Evolutionary conservation across 805 yeast species (phyloP).

Genomic region (Cyberlindnera maritima): DNA sequence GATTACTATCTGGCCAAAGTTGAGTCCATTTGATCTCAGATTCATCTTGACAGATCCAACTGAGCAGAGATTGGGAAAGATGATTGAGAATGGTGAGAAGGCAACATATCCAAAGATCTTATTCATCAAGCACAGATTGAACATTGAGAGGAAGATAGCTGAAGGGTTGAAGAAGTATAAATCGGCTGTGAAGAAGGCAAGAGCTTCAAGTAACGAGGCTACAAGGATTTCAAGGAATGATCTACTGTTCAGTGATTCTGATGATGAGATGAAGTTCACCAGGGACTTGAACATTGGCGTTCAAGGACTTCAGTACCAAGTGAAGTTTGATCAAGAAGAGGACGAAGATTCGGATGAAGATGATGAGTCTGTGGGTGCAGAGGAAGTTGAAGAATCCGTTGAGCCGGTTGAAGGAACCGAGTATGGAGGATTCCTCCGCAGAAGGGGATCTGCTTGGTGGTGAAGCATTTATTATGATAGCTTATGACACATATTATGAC

Average conservation of each 20-base stretch:
- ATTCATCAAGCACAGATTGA: constrained; percentile 61
- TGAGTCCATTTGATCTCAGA: constrained; percentile 54
- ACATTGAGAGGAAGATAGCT: constrained; percentile 63
- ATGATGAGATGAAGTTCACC: constrained; percentile 6
- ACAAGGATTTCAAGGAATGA: neutral
- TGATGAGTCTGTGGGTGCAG: constrained; percentile 5
- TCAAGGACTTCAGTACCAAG: constrained; percentile 17
- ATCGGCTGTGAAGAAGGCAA: constrained; percentile 1
- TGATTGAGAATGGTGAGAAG: constrained; percentile 61
- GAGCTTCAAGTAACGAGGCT: neutral
- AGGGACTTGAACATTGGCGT: constrained; percentile 2
- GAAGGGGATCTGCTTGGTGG: constrained; percentile 8
- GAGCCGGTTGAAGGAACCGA: neutral
- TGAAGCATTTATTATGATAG: too few relatives aligned
- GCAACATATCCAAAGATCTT: constrained; percentile 64
- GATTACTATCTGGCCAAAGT: constrained; percentile 74
- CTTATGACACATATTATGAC: too few relatives aligned
- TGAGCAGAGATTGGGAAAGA: constrained; percentile 49
- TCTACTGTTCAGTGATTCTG: constrained; percentile 9
- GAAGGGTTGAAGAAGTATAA: constrained; percentile 40
- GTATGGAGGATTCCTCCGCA: neutral
- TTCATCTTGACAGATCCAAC: constrained; percentile 69
- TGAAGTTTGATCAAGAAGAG: constrained; percentile 12
- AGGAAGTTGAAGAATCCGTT: constrained; percentile 15
- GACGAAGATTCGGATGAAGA: constrained; percentile 11